Percentiles rank a stretch among this genome's conserved stretches.
Evolutionary conservation across 2,329 filamentous ascomycete genomes (phyloP).

Genomic region (Fusarium bactridioides): DNA sequence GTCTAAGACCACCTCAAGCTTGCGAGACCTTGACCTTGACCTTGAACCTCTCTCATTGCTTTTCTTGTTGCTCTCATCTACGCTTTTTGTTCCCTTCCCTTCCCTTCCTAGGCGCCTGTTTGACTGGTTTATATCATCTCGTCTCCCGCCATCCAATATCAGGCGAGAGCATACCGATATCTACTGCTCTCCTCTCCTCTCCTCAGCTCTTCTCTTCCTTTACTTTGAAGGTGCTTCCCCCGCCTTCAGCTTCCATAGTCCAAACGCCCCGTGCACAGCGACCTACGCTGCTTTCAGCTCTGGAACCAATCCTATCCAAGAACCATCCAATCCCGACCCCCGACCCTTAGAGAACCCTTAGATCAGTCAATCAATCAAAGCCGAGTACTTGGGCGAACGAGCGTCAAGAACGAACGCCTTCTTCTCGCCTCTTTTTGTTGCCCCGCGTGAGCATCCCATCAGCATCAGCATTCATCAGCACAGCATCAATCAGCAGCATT

Average conservation of each 20-base stretch:
- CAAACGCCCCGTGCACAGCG: slow-evolving; percentile 25
- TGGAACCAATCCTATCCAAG: slow-evolving; percentile 7
- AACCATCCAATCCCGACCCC: neutral
- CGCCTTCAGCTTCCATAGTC: slow-evolving; percentile 27
- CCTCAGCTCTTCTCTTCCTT: neutral
- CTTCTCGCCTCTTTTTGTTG: slow-evolving; percentile 3
- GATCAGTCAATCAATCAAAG: slow-evolving; percentile 1
- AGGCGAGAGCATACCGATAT: neutral
- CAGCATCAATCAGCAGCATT: slow-evolving; percentile 14
- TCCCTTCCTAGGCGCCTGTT: neutral
- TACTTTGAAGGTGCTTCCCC: neutral
- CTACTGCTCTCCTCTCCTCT: neutral
- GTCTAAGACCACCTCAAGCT: neutral
- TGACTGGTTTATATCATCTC: slow-evolving; percentile 7
- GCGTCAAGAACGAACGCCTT: neutral
- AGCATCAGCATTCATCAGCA: slow-evolving; percentile 16
- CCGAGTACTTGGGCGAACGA: neutral
- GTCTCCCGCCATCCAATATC: neutral
- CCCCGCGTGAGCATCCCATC: slow-evolving; percentile 28
- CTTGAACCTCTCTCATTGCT: slow-evolving; percentile 10
- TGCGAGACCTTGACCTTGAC: neutral
- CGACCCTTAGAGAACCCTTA: slow-evolving; percentile 8
- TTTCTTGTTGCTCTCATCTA: slow-evolving; percentile 11
- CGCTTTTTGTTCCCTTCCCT: neutral
- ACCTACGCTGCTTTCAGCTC: slow-evolving; percentile 19